Evolutionary conservation across 169 alveolate genomes (phyloP).

Genomic region (Eimeria acervulina): DNA sequence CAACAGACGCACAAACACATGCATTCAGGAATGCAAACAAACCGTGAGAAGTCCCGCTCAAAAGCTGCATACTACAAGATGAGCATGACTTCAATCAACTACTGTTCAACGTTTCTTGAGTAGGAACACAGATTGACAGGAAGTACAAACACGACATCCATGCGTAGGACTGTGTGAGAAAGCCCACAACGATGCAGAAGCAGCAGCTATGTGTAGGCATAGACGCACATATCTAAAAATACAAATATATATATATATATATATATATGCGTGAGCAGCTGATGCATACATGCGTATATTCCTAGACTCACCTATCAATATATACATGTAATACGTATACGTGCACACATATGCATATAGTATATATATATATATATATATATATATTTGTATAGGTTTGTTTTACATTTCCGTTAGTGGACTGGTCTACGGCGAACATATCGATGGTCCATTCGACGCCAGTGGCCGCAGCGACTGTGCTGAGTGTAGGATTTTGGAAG

Average conservation of each 20-base stretch:
- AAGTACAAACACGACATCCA: not conserved
- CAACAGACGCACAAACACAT: not conserved
- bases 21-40: not conserved
- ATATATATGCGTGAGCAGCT: not conserved
- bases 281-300: not conserved
- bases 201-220: too few relatives aligned
- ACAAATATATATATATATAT: too few relatives aligned
- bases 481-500: constrained; percentile 12
- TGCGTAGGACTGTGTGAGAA: not conserved
- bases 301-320: not conserved
- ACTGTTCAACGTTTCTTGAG: not conserved
- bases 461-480: not conserved
- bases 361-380: not conserved
- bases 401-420: constrained; percentile 39
- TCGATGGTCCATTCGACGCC: constrained; percentile 74
- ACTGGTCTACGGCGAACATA: constrained; percentile 60
- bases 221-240: too few relatives aligned
- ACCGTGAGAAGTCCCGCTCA: not conserved
- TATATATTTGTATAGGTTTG: not conserved
- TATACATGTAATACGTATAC: not conserved
- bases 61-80: not conserved
- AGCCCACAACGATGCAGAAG: too few relatives aligned
- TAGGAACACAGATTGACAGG: not conserved
- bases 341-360: not conserved
- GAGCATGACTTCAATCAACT: not conserved